Percentiles rank a stretch among this genome's conserved stretches.
Conservation (phyloP, 176 grass and related monocot species). For the Eleusine coracana region DNA sequence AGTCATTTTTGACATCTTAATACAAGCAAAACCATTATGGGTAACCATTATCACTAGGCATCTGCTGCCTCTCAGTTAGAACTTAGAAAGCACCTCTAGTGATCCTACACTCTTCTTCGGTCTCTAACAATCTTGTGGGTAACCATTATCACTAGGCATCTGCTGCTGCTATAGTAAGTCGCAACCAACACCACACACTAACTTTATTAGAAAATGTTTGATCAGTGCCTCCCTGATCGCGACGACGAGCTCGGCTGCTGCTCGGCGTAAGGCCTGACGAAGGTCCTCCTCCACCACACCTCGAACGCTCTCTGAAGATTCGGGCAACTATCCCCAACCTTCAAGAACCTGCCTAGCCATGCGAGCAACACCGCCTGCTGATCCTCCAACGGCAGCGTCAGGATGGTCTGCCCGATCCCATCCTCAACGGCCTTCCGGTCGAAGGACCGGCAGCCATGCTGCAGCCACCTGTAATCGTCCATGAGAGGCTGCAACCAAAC, state of each 20-base stretch:
- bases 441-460: conserved; percentile 68
- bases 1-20: background rate
- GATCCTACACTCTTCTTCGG: conserved; percentile 2
- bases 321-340: conserved; percentile 63
- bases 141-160: background rate
- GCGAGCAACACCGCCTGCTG: conserved; percentile 73
- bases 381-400: conserved; percentile 79
- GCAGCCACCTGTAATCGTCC: conserved; percentile 83
- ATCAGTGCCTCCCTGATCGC: conserved; percentile 11
- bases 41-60: background rate
- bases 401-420: conserved; percentile 67
- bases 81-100: conserved; percentile 2
- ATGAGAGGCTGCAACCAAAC: conserved; percentile 88
- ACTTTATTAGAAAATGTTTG: background rate
- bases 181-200: background rate
- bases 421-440: conserved; percentile 68
- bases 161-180: background rate
- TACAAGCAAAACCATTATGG: conserved; percentile 22
- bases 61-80: background rate
- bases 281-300: conserved; percentile 93
- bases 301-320: conserved; percentile 93
- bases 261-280: conserved; percentile 74
- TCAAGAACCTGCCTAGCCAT: conserved; percentile 75
- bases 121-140: conserved; percentile 4
- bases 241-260: conserved; percentile 38